Evolutionary conservation across 2,329 filamentous ascomycete species (phyloP), one percentile per base, ranked within the genome.

Genomic region (Ophiocordyceps camponoti-floridani): DNA sequence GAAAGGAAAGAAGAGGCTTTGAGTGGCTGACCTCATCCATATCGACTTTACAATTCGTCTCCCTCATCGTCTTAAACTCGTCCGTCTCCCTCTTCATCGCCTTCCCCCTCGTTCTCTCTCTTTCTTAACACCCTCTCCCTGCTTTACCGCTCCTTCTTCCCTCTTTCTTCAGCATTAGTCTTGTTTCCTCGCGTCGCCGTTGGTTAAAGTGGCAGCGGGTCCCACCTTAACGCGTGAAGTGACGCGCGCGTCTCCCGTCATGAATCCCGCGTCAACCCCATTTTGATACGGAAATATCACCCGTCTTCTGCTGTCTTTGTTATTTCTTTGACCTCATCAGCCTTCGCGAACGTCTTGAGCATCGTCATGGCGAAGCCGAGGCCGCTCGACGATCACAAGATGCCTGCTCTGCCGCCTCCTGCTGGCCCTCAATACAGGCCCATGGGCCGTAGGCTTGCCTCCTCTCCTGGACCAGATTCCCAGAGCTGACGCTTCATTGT

Each of bases 361-460:
- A 6, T 28, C n/a, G 23, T 12, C 41, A 66, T 66, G 63, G 61
- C 62, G 45, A 64, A 62, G 53, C 62, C 61, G 38, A 54, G 59
- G 54, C 61, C 41, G 3, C 9, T 50, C 49, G 54, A 55, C 49
- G 57, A 55, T 46, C 62, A 58, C 58, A 57, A 55, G 49, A 50
- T 48, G 47, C 52, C 54, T 45, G 47, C 46, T 46, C 30, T 46
- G 46, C 46, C 33, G 35, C 41, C 45, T 47, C 46, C 69, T 43
- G 55, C 58, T 51, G 76, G 74, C 49, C 63, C 79, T 47, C 72
- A 75, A 57, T 58, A 73, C 59, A 75, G 72, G 55, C 66, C 69
- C 40, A 82, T 84, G 77, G 77, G 77, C 63, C 70, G 79, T 83
- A 75, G 60, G 77, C 23, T 43, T 43, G 43, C 35, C 43, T 41